phyloP scores from a whole-genome alignment of 345 rosid genomes.

The Orychophragmus violaceus region DNA sequence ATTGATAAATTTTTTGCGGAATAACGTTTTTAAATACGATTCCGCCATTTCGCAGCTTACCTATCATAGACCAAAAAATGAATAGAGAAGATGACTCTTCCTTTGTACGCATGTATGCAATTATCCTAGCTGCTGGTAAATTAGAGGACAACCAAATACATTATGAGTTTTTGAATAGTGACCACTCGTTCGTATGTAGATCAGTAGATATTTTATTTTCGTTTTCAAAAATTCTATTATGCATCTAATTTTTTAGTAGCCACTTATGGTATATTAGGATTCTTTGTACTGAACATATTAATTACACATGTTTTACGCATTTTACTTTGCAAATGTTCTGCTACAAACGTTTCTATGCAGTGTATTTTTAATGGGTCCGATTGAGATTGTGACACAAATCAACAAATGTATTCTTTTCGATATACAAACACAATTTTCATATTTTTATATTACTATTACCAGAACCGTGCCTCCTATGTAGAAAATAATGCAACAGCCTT shows the following conservation, averaged over 20 bases:
- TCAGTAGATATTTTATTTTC: neutral
- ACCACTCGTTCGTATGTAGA: conserved; percentile 10
- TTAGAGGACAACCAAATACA: conserved; percentile 19
- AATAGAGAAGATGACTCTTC: conserved; percentile 34
- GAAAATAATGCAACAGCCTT: too few species aligned
- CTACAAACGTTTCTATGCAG: neutral
- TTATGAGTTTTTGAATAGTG: conserved; percentile 13
- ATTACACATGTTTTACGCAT: neutral
- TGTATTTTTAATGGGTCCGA: neutral
- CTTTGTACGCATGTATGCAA: conserved; percentile 35
- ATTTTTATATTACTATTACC: too few species aligned
- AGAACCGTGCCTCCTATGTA: too few species aligned
- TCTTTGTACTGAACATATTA: neutral
- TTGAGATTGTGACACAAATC: neutral
- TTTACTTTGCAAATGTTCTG: neutral
- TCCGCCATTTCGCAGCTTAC: too few species aligned
- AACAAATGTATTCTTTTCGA: too few species aligned
- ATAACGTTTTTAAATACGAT: too few species aligned
- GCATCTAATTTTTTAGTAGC: neutral
- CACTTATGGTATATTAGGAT: neutral
- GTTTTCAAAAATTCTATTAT: neutral
- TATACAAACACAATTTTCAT: too few species aligned
- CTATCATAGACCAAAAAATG: too few species aligned
- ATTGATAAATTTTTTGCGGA: too few species aligned
- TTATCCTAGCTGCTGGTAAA: conserved; percentile 28